A percentile compares a stretch with the other conserved stretches of the same genome.
phyloP scores from a whole-genome alignment of 2,329 filamentous ascomycete genomes.

The Nigrograna mackinnonii region DNA sequence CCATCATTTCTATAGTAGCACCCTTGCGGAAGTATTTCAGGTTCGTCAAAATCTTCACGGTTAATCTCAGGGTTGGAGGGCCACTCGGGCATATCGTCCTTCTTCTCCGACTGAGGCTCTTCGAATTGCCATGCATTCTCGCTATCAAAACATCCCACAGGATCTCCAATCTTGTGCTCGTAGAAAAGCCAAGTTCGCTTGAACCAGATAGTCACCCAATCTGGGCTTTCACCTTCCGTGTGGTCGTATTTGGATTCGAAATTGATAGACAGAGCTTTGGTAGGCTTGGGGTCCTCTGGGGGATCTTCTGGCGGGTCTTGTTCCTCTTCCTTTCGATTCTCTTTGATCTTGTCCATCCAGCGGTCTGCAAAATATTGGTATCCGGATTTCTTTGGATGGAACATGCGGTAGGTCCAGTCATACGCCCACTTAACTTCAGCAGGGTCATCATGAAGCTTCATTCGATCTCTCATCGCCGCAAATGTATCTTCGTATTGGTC shows the following conservation, averaged over 20 bases:
- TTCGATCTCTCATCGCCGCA: slow-evolving; percentile 5
- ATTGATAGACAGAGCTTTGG: slow-evolving; percentile 6
- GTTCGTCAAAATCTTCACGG: background rate
- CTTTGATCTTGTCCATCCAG: slow-evolving; percentile 8
- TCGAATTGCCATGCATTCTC: slow-evolving; percentile 3
- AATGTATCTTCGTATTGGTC: slow-evolving; percentile 7
- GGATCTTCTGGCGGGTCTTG: too few relatives aligned
- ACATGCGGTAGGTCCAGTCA: slow-evolving; percentile 5
- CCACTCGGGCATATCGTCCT: slow-evolving; percentile 5
- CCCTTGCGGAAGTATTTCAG: background rate
- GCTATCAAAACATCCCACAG: slow-evolving; percentile 5
- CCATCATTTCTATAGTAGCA: slow-evolving; percentile 4
- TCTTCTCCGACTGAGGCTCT: slow-evolving; percentile 1
- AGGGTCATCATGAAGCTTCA: slow-evolving; percentile 6
- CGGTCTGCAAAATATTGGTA: slow-evolving; percentile 6
- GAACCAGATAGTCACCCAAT: slow-evolving; percentile 3
- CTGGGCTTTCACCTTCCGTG: slow-evolving; percentile 3
- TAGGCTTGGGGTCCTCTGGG: slow-evolving; percentile 4
- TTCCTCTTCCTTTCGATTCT: slow-evolving; percentile 3
- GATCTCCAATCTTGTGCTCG: slow-evolving; percentile 8
- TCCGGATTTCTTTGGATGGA: slow-evolving; percentile 6
- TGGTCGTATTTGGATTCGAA: slow-evolving; percentile 6
- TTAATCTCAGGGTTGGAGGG: slow-evolving; percentile 5
- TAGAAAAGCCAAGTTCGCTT: slow-evolving; percentile 6
- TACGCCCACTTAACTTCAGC: slow-evolving; percentile 4